Percentiles rank a stretch among this genome's conserved stretches.
phyloP scores from a whole-genome alignment of 1,139 yeast genomes.

The Taiozyma sp. region DNA sequence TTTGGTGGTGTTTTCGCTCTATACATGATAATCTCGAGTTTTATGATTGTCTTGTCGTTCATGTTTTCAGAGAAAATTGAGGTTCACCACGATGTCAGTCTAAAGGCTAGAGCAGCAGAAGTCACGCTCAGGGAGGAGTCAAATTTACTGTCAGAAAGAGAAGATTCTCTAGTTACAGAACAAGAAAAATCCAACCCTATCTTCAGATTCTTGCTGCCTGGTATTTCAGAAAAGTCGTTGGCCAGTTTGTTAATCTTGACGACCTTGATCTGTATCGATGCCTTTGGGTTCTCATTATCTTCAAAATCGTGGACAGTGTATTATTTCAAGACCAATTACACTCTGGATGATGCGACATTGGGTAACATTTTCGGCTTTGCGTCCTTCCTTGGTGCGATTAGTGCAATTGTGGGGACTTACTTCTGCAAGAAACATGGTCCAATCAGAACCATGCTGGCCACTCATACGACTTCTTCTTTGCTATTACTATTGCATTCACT shows the following conservation, averaged over 20 bases:
- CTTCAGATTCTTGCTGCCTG: conserved; percentile 9
- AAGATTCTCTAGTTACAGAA: background rate
- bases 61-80: conserved; percentile 55
- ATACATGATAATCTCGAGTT: conserved; percentile 50
- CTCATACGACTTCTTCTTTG: conserved; percentile 40
- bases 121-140: conserved; percentile 6
- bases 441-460: conserved; percentile 38
- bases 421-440: conserved; percentile 40
- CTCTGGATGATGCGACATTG: conserved; percentile 30
- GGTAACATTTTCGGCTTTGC: conserved; percentile 37
- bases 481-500: conserved; percentile 39
- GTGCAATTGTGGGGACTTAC: conserved; percentile 38
- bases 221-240: conserved; percentile 11
- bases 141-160: conserved; percentile 20
- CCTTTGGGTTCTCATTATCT: conserved; percentile 39
- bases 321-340: conserved; percentile 34
- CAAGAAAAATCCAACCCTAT: background rate
- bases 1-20: conserved; percentile 54
- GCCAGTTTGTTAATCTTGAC: conserved; percentile 32
- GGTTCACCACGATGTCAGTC: conserved; percentile 22
- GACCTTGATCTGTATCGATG: conserved; percentile 36
- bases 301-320: conserved; percentile 42
- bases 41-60: conserved; percentile 48
- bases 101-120: background rate
- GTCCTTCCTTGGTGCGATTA: conserved; percentile 35